Percentiles rank a stretch among this genome's conserved stretches.
Evolutionary conservation across 1,139 yeast species (phyloP).

Genomic region (Kluyveromyces marxianus): DNA sequence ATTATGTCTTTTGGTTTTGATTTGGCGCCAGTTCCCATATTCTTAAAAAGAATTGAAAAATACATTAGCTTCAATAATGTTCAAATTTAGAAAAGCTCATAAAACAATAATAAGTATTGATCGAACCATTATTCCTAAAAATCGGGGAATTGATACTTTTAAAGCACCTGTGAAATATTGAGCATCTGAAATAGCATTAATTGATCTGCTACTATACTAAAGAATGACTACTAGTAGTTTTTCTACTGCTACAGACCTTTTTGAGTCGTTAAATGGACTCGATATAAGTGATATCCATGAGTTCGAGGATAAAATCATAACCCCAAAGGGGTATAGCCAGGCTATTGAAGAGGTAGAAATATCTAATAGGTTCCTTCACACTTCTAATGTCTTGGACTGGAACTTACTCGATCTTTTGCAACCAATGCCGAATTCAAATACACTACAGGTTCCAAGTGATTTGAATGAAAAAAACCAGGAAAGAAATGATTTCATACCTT

Average conservation of each 20-base stretch:
- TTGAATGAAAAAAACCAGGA: slow-evolving; percentile 29
- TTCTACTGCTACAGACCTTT: no score
- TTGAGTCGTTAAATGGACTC: slow-evolving; percentile 1
- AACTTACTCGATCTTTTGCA: slow-evolving; percentile 28
- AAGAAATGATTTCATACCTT: slow-evolving; percentile 11
- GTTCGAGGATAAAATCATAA: slow-evolving; percentile 1
- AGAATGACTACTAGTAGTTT: not conserved
- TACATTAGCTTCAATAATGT: no score
- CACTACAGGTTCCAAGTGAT: slow-evolving; percentile 8
- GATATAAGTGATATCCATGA: not conserved
- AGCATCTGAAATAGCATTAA: no score
- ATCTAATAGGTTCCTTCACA: slow-evolving; percentile 18
- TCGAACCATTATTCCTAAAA: no score
- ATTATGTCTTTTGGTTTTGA: no score
- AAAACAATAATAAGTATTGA: no score
- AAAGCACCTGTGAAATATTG: no score
- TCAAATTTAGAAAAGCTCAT: no score
- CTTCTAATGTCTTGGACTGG: slow-evolving; percentile 26
- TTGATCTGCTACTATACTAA: not conserved
- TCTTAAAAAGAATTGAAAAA: no score
- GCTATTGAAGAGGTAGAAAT: slow-evolving; percentile 10
- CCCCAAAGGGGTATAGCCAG: not conserved
- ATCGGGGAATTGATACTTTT: no score
- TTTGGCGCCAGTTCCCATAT: no score
- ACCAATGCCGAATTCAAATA: slow-evolving; percentile 18